Base-by-base conservation (phyloP, 2,329 filamentous ascomycete species). In the Volutella citrinella region DNA sequence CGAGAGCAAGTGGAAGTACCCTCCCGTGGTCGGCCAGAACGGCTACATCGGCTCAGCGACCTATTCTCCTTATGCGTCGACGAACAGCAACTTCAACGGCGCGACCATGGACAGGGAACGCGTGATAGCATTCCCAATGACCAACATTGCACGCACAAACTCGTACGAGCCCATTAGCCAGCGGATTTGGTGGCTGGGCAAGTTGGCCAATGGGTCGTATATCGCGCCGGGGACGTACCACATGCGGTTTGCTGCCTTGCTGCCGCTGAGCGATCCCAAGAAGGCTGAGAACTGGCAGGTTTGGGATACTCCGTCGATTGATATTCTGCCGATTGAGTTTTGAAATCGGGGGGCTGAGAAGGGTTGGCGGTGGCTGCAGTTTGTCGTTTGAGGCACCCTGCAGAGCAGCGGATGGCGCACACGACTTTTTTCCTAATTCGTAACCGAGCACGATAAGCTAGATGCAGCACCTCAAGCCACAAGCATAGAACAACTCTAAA, bases 1-100 rank as follows among this genome's bases (percentile, higher is more conserved):
- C 6, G 56, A 59, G 28, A 30, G 32, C 13, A 20, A 36, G 3
- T 59, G 56, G 56, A 33, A 25, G 9, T 58, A 56, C 15, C 55
- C 56, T 5, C n/a, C 53, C 3, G 42, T 51, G 3, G 36, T 40
- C 7, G 55, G 55, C 13, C 30, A 50, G 21, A 46, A 54, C 13
- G 50, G 52, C 8, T 57, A 56, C 32, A 25, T 59, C 19, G 55
- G 55, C n/a, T 23, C 32, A 11, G 32, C 32, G 3, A 24, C 43
- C 40, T 50, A 46, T n/a, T 55, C 46, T 28, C 28, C 37, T 11
- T 47, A 47, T 18, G 28, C 45, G 0, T 26, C 19, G 13, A 21
- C 34, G 6, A 33, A 35, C 10, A 31, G 21, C 14, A 36, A 34
- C 14, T 51, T 54, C 20, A 42, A 55, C 23, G 40, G 42, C 1